These are phyloP conservation scores for Euphorbia pulcherrima DNA, from an alignment of 345 rosid species.

Conservation along the genomic window DNA sequence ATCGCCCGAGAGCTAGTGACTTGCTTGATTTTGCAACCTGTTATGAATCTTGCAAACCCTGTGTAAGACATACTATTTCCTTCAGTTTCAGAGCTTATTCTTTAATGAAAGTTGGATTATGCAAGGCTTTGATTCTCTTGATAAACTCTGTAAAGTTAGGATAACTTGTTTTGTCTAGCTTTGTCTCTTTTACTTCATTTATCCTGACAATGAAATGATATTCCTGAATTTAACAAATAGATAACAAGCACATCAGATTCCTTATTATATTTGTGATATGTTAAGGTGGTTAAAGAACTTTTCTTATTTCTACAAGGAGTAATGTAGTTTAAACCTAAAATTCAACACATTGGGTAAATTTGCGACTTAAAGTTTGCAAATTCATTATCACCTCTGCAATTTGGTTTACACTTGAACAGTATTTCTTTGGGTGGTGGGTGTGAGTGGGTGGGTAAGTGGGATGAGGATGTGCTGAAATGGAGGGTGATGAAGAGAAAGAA, in stretches of 20 bases:
- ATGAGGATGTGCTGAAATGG: too few relatives aligned
- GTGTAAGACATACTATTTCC: conserved; percentile 43
- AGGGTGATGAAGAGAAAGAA: not conserved
- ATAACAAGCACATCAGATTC: not conserved
- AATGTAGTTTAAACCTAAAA: not conserved
- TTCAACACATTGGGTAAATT: not conserved
- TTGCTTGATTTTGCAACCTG: conserved; percentile 89
- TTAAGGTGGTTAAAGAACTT: not conserved
- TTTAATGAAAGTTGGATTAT: not conserved
- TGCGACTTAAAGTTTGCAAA: not conserved
- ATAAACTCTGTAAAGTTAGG: not conserved
- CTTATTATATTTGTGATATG: not conserved
- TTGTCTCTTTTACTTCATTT: not conserved
- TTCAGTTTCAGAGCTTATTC: conserved; percentile 2
- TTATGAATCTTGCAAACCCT: conserved; percentile 79
- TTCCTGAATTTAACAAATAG: not conserved
- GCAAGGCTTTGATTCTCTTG: not conserved
- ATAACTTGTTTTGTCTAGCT: not conserved
- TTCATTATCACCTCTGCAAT: conserved; percentile 1
- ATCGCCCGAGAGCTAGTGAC: conserved; percentile 94
- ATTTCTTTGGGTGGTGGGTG: not conserved
- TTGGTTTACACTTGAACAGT: not conserved
- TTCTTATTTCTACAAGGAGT: not conserved
- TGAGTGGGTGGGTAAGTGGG: not conserved
- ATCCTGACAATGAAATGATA: not conserved